Percentiles rank a stretch among this genome's conserved stretches.
Evolutionary conservation across 768 basidiomycete genomes (phyloP).

Genomic region (Porphyrellus cyaneotinctus): DNA sequence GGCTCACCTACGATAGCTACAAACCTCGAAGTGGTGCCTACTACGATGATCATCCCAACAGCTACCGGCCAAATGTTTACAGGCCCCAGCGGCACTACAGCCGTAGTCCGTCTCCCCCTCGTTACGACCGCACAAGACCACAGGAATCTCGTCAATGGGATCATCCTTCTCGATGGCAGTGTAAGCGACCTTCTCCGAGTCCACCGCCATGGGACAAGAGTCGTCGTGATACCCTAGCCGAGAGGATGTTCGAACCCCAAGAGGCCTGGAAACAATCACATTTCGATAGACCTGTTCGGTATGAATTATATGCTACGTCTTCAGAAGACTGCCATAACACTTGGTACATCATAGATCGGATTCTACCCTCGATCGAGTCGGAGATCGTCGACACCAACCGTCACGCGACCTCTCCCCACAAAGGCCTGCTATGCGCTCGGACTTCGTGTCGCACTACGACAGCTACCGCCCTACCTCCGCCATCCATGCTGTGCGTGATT

Average conservation of each 20-base stretch:
- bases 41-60: conserved; percentile 41
- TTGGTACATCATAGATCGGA: conserved; percentile 22
- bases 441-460: conserved; percentile 38
- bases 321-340: conserved; percentile 17
- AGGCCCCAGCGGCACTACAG: conserved; percentile 35
- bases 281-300: conserved; percentile 39
- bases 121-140: conserved; percentile 39
- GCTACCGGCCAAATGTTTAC: conserved; percentile 41
- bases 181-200: conserved; percentile 40
- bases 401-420: conserved; percentile 37
- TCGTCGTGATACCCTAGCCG: conserved; percentile 38
- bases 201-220: conserved; percentile 31
- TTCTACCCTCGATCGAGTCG: conserved; percentile 32
- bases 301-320: conserved; percentile 38
- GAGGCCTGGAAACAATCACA: conserved; percentile 65
- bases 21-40: conserved; percentile 37
- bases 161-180: conserved; percentile 40
- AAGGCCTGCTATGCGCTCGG: conserved; percentile 30
- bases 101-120: conserved; percentile 52
- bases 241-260: conserved; percentile 70
- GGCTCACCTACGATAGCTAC: conserved; percentile 50
- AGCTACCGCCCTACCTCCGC: conserved; percentile 45
- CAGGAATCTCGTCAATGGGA: conserved; percentile 47
- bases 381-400: conserved; percentile 33
- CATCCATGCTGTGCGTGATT: conserved; percentile 37